Evolutionary conservation across 2,329 filamentous ascomycete genomes (phyloP), one percentile per base, ranked within the genome.

Genomic region (Gliomastix tumulicola): DNA sequence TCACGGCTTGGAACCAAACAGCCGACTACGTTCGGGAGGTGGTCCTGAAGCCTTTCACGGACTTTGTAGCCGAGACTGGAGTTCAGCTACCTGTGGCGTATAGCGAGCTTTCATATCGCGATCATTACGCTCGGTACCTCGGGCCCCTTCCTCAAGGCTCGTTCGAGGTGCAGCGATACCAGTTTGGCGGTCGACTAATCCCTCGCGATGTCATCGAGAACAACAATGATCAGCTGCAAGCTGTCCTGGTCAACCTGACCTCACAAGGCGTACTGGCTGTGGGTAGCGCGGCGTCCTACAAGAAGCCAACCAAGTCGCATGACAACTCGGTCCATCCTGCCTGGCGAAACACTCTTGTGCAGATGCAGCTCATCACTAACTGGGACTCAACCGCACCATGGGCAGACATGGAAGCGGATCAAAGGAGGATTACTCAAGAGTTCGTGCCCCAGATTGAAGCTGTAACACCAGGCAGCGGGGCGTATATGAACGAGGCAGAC

Each of bases 401-500:
- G 38, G 41, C 34, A 5, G 43, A 50, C 10, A 55, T 53, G 43
- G 32, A 53, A 8, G 47, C 42, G 20, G 43, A 44, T 5, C 56
- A 58, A 41, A 41, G 36, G 18, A 21, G 10, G n/a, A 39, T 60
- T 39, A 59, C 57, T 8, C 38, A 56, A 27, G 42, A 51, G 36
- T 47, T 55, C 32, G 46, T 57, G 40, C 55, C 56, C 1, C 31
- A 49, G 34, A 45, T 65, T 13, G 54, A 59, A 41, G 47, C 44
- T 2, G 43, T 44, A 3, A 48, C 64, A 1, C 65, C 65, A 4
- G 62, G 56, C 2, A 52, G 52, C 2, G 68, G 68, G 5, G 56
- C 65, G 5, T 74, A 74, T 42, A 49, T 69, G 47, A 74, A 72
- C 41, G 73, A 78, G 56, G 66, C 59, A 3, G 66, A 75, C 48